These are phyloP conservation scores for Neckera pumila DNA, from an alignment of 225 moss, liverwort and hornwort species.

Conservation along the genomic window DNA sequence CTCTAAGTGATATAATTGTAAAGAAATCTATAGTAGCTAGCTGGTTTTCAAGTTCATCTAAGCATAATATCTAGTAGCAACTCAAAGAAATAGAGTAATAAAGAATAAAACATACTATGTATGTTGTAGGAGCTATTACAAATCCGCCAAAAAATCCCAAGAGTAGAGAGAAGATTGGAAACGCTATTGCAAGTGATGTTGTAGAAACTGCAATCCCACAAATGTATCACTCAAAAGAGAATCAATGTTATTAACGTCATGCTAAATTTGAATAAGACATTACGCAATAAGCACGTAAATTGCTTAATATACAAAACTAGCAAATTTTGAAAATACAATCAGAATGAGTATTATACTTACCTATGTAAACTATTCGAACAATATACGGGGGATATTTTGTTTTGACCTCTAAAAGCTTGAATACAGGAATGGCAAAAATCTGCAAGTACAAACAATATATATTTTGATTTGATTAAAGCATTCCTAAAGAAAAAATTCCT, in stretches of 20 bases:
- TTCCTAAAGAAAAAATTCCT: not conserved
- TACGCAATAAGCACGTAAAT: not conserved
- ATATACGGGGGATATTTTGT: not conserved
- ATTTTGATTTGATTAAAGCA: too few relatives aligned
- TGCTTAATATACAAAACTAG: too few relatives aligned
- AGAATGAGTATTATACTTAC: not conserved
- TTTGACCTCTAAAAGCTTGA: not conserved
- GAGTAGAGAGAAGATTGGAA: not conserved
- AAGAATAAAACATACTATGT: not conserved
- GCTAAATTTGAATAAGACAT: not conserved
- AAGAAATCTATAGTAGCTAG: not conserved
- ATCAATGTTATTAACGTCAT: not conserved
- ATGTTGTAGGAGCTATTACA: not conserved
- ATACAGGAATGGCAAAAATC: constrained; percentile 1
- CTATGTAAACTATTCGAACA: not conserved
- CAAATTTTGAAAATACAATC: not conserved
- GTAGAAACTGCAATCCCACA: not conserved
- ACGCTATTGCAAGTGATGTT: not conserved
- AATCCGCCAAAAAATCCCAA: not conserved
- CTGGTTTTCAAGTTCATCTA: not conserved
- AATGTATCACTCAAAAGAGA: not conserved
- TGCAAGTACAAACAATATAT: not conserved
- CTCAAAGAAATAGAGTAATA: not conserved
- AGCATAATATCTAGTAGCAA: not conserved
- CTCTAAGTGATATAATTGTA: too few relatives aligned